Conservation (phyloP, 164 flowering plant genomes). For the Liriodendron chinense region DNA sequence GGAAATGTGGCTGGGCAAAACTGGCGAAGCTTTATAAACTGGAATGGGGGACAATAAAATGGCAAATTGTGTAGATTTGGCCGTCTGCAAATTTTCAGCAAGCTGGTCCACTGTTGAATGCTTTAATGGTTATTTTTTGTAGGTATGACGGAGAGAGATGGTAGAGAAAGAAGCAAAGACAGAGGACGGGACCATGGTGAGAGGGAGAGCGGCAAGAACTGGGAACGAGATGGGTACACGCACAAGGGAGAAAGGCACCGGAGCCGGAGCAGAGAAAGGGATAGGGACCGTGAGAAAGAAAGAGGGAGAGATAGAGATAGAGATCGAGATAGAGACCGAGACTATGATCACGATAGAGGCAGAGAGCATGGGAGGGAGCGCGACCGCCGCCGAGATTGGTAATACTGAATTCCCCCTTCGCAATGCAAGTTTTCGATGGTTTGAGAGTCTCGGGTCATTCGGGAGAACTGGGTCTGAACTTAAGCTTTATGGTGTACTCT, state of each 20-base stretch:
- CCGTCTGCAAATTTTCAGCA: too few relatives aligned
- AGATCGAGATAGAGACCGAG: constrained; percentile 31
- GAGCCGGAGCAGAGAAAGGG: constrained; percentile 59
- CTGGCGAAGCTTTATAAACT: too few relatives aligned
- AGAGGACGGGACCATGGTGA: constrained; percentile 55
- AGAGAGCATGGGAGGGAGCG: neutral
- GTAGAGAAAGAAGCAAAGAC: constrained; percentile 75
- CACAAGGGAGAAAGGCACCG: constrained; percentile 48
- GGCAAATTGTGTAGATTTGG: too few relatives aligned
- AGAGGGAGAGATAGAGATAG: constrained; percentile 6
- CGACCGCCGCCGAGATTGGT: neutral
- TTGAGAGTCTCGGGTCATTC: neutral
- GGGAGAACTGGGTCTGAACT: neutral
- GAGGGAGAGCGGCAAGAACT: constrained; percentile 36
- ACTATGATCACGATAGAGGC: constrained; percentile 28
- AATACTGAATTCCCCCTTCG: neutral
- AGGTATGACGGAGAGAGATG: constrained; percentile 53
- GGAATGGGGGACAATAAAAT: too few relatives aligned
- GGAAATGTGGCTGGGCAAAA: too few relatives aligned
- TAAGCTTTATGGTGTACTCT: neutral
- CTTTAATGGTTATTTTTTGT: constrained; percentile 7
- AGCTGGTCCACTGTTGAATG: too few relatives aligned
- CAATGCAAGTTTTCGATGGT: neutral
- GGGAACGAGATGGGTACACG: constrained; percentile 34
- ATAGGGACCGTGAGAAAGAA: constrained; percentile 34